These are phyloP conservation scores for Chrysoporthe austroafricana DNA, from an alignment of 2,329 filamentous ascomycete genomes.

Conservation along the genomic window DNA sequence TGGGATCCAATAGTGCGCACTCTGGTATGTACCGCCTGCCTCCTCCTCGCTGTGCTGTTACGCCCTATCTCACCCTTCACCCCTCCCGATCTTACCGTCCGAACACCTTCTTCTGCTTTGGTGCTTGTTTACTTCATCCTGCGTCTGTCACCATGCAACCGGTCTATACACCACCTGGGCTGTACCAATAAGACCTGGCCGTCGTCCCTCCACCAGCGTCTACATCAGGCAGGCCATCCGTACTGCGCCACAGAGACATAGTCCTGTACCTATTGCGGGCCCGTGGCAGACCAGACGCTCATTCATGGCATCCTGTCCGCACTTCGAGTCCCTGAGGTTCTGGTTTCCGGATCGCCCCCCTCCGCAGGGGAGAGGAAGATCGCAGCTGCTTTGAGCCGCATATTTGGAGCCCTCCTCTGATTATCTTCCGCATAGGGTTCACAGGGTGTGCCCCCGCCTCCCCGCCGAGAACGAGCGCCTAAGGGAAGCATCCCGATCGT, in stretches of 20 bases:
- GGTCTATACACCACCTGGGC: not conserved
- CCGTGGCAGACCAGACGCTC: not conserved
- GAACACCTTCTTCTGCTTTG: not conserved
- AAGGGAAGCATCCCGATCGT: not conserved
- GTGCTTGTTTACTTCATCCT: not conserved
- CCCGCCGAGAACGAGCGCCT: not conserved
- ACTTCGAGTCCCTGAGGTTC: not conserved
- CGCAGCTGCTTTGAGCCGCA: conserved; percentile 6
- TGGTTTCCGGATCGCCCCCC: not conserved
- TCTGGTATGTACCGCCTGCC: conserved; percentile 14
- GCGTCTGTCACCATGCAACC: not conserved
- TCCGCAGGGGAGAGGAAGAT: not conserved
- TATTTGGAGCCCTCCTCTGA: conserved; percentile 18
- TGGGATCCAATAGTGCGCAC: not conserved
- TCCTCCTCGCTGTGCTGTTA: not conserved
- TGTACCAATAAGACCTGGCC: not conserved
- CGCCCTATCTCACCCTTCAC: not conserved
- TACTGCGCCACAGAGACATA: not conserved
- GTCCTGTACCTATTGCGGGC: not conserved
- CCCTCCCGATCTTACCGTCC: not conserved
- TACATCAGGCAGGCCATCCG: not conserved
- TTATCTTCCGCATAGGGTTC: conserved; percentile 17
- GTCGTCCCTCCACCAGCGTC: not conserved
- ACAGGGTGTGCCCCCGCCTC: conserved; percentile 12
- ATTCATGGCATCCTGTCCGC: not conserved